A percentile compares a stretch with the other conserved stretches of the same genome.
These are phyloP conservation scores for Talaromyces atroroseus DNA, from an alignment of 2,329 filamentous ascomycete genomes.

Conservation along the genomic window DNA sequence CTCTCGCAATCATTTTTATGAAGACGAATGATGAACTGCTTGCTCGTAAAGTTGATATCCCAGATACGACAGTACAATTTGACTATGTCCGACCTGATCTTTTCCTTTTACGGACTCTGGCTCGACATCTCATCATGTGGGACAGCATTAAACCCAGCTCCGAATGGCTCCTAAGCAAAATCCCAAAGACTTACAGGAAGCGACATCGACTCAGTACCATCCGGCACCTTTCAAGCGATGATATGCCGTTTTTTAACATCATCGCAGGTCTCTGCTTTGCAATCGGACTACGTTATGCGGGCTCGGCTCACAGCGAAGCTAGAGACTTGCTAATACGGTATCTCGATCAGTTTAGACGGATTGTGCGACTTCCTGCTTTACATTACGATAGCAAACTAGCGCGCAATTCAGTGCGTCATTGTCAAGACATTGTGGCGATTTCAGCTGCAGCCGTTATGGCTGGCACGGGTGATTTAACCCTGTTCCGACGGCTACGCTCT, in stretches of 20 bases:
- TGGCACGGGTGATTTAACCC: constrained; percentile 80
- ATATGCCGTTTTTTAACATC: constrained; percentile 91
- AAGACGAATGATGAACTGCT: constrained; percentile 86
- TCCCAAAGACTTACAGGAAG: constrained; percentile 64
- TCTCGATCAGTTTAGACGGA: constrained; percentile 77
- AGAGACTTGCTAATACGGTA: constrained; percentile 79
- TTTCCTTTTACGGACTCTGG: constrained; percentile 80
- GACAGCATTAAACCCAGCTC: constrained; percentile 67
- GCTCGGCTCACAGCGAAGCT: constrained; percentile 63
- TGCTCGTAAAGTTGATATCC: constrained; percentile 87
- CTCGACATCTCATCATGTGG: constrained; percentile 92
- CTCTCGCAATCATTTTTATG: constrained; percentile 90
- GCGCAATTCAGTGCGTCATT: constrained; percentile 78
- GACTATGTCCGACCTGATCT: constrained; percentile 94
- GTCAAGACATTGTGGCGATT: constrained; percentile 80
- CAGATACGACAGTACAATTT: constrained; percentile 83
- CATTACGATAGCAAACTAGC: constrained; percentile 81
- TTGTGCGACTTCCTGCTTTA: constrained; percentile 58
- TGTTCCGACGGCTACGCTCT: constrained; percentile 78
- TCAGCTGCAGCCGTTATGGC: constrained; percentile 88
- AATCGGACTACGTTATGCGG: constrained; percentile 67
- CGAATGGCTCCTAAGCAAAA: constrained; percentile 67
- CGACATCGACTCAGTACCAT: constrained; percentile 57
- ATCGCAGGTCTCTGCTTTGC: constrained; percentile 80
- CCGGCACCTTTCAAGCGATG: constrained; percentile 64